Evolutionary conservation across 371 early-diverging fungal genomes (phyloP).

Genomic region (Zychaea mexicana): DNA sequence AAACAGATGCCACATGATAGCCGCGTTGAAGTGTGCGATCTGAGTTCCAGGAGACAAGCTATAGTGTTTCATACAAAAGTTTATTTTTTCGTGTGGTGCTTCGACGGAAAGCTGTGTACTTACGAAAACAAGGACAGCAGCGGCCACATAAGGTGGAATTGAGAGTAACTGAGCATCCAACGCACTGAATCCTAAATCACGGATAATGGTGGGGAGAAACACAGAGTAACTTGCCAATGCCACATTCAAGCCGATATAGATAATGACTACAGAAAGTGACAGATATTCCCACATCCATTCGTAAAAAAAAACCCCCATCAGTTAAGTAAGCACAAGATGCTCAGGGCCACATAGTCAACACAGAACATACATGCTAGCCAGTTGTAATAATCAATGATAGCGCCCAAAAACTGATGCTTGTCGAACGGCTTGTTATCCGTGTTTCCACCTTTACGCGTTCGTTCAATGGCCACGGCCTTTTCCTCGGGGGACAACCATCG

Average conservation of each 20-base stretch:
- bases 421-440: conserved; percentile 34
- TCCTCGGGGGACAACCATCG: conserved; percentile 43
- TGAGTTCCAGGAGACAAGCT: conserved; percentile 39
- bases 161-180: conserved; percentile 36
- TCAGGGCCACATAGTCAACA: too few species aligned
- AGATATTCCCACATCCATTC: neutral
- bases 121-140: conserved; percentile 37
- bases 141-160: conserved; percentile 42
- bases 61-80: neutral
- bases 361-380: conserved; percentile 44
- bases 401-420: conserved; percentile 37
- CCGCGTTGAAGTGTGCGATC: conserved; percentile 40
- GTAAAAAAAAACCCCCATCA: neutral
- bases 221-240: conserved; percentile 40
- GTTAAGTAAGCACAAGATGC: neutral
- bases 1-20: conserved; percentile 32
- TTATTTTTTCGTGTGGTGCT: too few species aligned
- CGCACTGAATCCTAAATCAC: conserved; percentile 38
- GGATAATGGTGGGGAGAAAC: conserved; percentile 42
- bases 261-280: too few species aligned
- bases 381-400: conserved; percentile 33
- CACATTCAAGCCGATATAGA: conserved; percentile 45
- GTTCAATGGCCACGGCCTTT: conserved; percentile 33
- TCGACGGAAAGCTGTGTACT: conserved; percentile 16
- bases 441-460: conserved; percentile 28